Base-by-base conservation (phyloP, 2,329 filamentous ascomycete genomes). In the Orbilia javanica region DNA sequence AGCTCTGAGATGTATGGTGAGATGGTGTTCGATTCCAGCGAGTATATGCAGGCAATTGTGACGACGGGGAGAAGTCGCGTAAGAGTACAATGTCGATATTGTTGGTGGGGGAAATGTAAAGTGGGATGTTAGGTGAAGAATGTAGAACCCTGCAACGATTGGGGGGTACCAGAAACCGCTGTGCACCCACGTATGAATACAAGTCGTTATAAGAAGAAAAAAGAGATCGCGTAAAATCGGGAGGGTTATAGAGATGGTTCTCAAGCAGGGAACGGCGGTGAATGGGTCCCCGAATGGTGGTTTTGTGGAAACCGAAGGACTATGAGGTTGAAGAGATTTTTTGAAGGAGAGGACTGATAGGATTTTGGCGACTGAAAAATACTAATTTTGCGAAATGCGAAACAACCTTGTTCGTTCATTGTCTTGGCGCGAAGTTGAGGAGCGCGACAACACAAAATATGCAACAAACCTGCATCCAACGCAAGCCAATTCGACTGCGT, bases 291-390 rank as follows among this genome's bases (percentile, higher is more conserved):
- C 22, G 42, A 18, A 20, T 46, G 42, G n/a, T 22, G 8, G 5
- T 46, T 42, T 22, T n/a, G 22, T 46, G n/a, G 42, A n/a, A 46
- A 18, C 7, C 8, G n/a, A 34, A 22, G 4, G 64, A n/a, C n/a
- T n/a, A n/a, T n/a, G n/a, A n/a, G n/a, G n/a, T n/a, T n/a, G n/a
- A n/a, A n/a, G n/a, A n/a, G n/a, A n/a, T n/a, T n/a, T n/a, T n/a
- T 39, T 39, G 36, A 15, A 2, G 36, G 13, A 57, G 31, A 42
- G 18, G 13, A 34, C 39, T 25, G 8, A 15, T 46, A 31, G 55
- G 39, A 57, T 57, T 65, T 70, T 65, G 57, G 72, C 72, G 72
- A 76, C 72, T 6, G n/a, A 57, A 65, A 75, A 65, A n/a, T n/a
- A n/a, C n/a, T 63, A 63, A 63, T 22, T 72, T 72, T 72, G 68